These are phyloP conservation scores for Jatropha podagrica DNA, from an alignment of 441 rosid species.

Conservation along the genomic window DNA sequence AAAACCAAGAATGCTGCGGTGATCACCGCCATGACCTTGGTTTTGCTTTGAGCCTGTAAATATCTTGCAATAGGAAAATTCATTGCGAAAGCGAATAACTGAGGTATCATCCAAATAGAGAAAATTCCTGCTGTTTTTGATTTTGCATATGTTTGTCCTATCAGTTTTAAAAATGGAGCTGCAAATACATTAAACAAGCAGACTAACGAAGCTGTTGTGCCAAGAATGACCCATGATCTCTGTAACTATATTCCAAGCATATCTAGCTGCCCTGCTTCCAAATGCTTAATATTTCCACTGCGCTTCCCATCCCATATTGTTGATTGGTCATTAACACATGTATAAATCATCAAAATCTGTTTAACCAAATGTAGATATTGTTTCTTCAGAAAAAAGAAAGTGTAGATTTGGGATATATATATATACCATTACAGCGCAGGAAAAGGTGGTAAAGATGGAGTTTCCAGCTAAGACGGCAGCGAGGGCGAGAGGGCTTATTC, in stretches of 20 bases:
- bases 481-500: conserved; percentile 24
- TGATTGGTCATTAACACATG: not conserved
- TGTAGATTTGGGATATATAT: too few species aligned
- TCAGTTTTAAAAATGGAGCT: conserved; percentile 50
- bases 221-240: conserved; percentile 77
- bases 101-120: conserved; percentile 73
- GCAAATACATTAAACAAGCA: conserved; percentile 66
- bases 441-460: conserved; percentile 55
- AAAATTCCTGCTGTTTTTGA: conserved; percentile 63
- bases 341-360: too few species aligned
- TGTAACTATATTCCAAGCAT: conserved; percentile 86
- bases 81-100: conserved; percentile 76
- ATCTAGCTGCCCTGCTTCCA: conserved; percentile 61
- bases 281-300: conserved; percentile 72
- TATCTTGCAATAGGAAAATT: conserved; percentile 77
- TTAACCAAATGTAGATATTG: too few species aligned
- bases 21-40: conserved; percentile 66
- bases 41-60: conserved; percentile 83
- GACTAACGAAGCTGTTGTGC: conserved; percentile 42
- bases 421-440: conserved; percentile 40
- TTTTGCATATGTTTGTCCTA: conserved; percentile 57
- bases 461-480: conserved; percentile 55
- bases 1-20: conserved; percentile 47
- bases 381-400: too few species aligned
- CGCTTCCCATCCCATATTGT: conserved; percentile 84